Evolutionary conservation across 1,284 basidiomycete genomes (phyloP).

Genomic region (Boletus sp.): DNA sequence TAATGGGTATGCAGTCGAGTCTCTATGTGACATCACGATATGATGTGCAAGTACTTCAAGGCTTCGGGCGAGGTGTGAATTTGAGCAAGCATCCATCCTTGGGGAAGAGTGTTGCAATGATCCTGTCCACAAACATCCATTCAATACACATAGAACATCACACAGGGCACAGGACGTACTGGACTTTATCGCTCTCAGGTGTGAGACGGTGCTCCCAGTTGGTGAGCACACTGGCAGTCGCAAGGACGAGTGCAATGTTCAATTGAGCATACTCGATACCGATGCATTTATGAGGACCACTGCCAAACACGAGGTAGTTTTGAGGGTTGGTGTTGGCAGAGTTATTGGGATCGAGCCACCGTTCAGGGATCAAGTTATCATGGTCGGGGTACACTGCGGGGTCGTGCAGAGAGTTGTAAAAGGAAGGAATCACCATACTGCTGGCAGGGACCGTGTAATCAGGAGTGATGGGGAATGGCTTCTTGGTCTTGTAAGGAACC

Average conservation of each 20-base stretch:
- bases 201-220: constrained; percentile 90
- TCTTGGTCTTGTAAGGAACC: constrained; percentile 92
- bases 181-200: constrained; percentile 74
- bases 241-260: constrained; percentile 87
- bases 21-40: neutral
- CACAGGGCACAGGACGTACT: constrained; percentile 48
- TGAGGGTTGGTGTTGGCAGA: constrained; percentile 83
- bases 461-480: constrained; percentile 86
- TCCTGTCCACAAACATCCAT: constrained; percentile 40
- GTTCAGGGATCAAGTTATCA: constrained; percentile 81
- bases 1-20: constrained; percentile 5
- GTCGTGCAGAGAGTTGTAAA: constrained; percentile 94
- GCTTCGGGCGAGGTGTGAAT: constrained; percentile 54
- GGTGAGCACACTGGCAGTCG: constrained; percentile 78
- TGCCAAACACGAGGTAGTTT: constrained; percentile 96
- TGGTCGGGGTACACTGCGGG: constrained; percentile 85
- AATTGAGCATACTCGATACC: constrained; percentile 90
- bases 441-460: constrained; percentile 90
- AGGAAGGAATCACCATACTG: constrained; percentile 96
- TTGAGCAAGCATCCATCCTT: constrained; percentile 86
- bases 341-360: constrained; percentile 86
- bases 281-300: constrained; percentile 92
- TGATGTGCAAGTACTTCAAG: constrained; percentile 12
- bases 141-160: neutral
- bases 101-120: constrained; percentile 94